A percentile compares a stretch with the other conserved stretches of the same genome.
phyloP scores from a whole-genome alignment of 306 rosid species.

The Styphnolobium japonicum region DNA sequence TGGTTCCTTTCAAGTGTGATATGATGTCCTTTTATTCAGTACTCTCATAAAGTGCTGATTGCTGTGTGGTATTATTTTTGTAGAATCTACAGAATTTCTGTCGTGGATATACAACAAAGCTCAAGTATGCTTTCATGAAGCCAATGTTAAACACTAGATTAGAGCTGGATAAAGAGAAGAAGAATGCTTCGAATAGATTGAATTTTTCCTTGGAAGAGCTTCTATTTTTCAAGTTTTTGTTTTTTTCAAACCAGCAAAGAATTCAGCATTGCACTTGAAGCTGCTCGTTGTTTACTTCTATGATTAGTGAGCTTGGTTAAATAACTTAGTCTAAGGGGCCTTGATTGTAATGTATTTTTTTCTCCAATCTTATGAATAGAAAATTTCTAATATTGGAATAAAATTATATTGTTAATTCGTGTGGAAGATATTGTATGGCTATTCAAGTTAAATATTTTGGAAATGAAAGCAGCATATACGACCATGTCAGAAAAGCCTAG shows the following conservation, averaged over 20 bases:
- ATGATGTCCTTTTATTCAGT: background rate
- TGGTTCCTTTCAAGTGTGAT: background rate
- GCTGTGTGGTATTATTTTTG: background rate
- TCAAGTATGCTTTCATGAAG: conserved; percentile 20
- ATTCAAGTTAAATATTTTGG: background rate
- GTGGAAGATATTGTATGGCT: background rate
- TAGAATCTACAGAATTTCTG: conserved; percentile 2
- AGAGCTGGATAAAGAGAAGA: conserved; percentile 15
- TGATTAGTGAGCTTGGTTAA: conserved; percentile 7
- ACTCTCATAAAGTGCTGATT: background rate
- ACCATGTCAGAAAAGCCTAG: background rate
- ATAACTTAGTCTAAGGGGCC: background rate
- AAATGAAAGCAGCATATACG: background rate
- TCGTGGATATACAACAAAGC: conserved; percentile 10
- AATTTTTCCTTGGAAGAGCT: conserved; percentile 12
- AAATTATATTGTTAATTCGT: background rate
- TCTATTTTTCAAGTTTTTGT: background rate
- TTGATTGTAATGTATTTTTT: background rate
- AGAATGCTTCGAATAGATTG: background rate
- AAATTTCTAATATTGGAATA: conserved; percentile 9
- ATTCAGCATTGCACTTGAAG: conserved; percentile 28
- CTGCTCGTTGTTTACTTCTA: background rate
- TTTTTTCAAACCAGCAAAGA: background rate
- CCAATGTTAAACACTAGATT: conserved; percentile 4
- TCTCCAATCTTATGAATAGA: conserved; percentile 7